Evolutionary conservation across 2,329 filamentous ascomycete genomes (phyloP), one percentile per base, ranked within the genome.

Genomic region (Scleromitrula shiraiana): DNA sequence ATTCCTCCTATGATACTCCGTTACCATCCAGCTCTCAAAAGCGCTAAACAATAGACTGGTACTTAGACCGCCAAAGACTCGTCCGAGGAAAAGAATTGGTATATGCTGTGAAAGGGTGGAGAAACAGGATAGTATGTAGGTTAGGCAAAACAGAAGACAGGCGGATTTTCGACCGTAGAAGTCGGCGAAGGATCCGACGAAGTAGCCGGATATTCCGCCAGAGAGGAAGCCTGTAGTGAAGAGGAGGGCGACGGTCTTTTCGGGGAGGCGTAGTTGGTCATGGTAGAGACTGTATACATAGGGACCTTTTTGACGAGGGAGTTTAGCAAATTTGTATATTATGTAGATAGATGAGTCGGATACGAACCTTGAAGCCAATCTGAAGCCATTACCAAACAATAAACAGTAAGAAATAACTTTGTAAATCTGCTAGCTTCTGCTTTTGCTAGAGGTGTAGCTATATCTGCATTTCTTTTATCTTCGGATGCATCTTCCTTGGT

Each of bases 11-110:
- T 76, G 71, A 56, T 71, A 80, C 56, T 81, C 76, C 39, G 74
- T 70, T 23, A 81, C 71, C 67, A 81, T 75, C 77, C 77, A 82
- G 55, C 73, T 76, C 60, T 82, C 77, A 53, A 80, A 80, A 5
- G 72, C 74, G 36, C 70, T 77, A 65, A 76, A 80, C 24, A 81
- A 67, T 33, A 81, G 61, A 22, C 75, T 78, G 27, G 76, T 75
- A 23, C 70, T 72, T 38, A 80, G 51, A 0, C 78, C 78, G 19
- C 75, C 76, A 4, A 79, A 67, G 0, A 75, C 60, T 41, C 78
- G 68, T 10, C 78, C 78, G 1, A 68, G 46, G 45, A 78, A 73
- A 5, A 82, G 64, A 9, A 76, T 43, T 4, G 63, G 59, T 1
- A 71, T 48, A 32, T 63, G 59, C 23, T 67, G 62, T 41, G 69